Evolutionary conservation across 2,329 filamentous ascomycete genomes (phyloP).

Genomic region (Diaporthe vaccinii): DNA sequence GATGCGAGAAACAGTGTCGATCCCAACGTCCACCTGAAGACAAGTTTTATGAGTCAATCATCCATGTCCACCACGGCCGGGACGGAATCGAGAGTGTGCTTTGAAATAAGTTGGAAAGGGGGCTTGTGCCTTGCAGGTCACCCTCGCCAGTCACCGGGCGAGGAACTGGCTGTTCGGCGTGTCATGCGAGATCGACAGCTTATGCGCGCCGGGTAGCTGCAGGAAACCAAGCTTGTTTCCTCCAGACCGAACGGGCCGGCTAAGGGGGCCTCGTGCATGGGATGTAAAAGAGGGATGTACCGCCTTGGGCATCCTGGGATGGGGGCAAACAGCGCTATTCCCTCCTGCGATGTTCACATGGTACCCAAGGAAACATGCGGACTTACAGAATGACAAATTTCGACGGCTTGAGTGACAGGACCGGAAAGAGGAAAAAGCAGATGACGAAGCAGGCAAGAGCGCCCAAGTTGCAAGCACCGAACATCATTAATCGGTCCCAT

Average conservation of each 20-base stretch:
- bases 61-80: not conserved
- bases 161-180: slow-evolving; percentile 38
- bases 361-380: slow-evolving; percentile 44
- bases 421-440: slow-evolving; percentile 90
- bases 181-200: slow-evolving; percentile 47
- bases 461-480: slow-evolving; percentile 89
- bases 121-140: slow-evolving; percentile 44
- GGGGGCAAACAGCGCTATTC: slow-evolving; percentile 29
- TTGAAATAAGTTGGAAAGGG: slow-evolving; percentile 26
- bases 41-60: slow-evolving; percentile 38
- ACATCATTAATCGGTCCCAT: slow-evolving; percentile 96
- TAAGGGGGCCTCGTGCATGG: slow-evolving; percentile 37
- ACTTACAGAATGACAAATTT: slow-evolving; percentile 99
- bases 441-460: slow-evolving; percentile 93
- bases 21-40: slow-evolving; percentile 89
- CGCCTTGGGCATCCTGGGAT: not conserved
- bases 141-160: slow-evolving; percentile 45
- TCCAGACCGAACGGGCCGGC: slow-evolving; percentile 30
- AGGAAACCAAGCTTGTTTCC: slow-evolving; percentile 47
- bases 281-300: slow-evolving; percentile 34
- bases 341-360: slow-evolving; percentile 26
- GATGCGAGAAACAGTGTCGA: slow-evolving; percentile 91
- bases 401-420: slow-evolving; percentile 83
- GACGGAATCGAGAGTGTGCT: not conserved
- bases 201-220: slow-evolving; percentile 53